Evolutionary conservation across 805 yeast genomes (phyloP), one percentile per base, ranked within the genome.

Genomic region (Wickerhamiella shivajii): DNA sequence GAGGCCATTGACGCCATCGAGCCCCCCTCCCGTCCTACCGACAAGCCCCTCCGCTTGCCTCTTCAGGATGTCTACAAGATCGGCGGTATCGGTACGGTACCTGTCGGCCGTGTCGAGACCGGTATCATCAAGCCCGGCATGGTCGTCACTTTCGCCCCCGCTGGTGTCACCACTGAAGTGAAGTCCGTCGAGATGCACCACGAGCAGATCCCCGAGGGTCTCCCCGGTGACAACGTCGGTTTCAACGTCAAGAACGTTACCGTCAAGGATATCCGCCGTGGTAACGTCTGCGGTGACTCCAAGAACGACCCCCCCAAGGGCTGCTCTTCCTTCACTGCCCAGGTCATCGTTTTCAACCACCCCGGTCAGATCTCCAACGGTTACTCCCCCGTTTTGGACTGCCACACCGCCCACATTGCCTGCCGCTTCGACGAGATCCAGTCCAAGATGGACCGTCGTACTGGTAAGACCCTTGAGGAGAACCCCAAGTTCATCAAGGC

Each of bases 321-420:
- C 51, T 63, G 73, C 57, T 77, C 67, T 48, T 74, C 83, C 56
- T 78, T 79, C 83, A 68, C 69, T 61, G 80, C 87, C 56, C 84
- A 78, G 65, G 80, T 79, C 47, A 77, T 79, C 55, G 71, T 79
- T 66, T 72, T 79, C 67, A 78, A 78, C 77, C 85, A 78, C 67
- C 85, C 90, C 47, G 87, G 92, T 72, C 90, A 80, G 65, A 70
- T 80, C 61, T 66, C 85, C 55, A 74, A 85, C 51, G 93, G 93
- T 57, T 79, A 79, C 78, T 67, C 84, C 56, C 90, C 92, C 65
- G 90, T 80, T 48, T 69, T 80, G 57, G 90, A 80, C 66, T 77
- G 92, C 81, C 69, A 81, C 77, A 80, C 90, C 52, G 84, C 87
- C 55, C 93, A 80, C 70, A 78, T 77, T 66, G 87, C 92, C 55